phyloP scores from a whole-genome alignment of 352 stramenopile species.

The Globisporangium nagaii region DNA sequence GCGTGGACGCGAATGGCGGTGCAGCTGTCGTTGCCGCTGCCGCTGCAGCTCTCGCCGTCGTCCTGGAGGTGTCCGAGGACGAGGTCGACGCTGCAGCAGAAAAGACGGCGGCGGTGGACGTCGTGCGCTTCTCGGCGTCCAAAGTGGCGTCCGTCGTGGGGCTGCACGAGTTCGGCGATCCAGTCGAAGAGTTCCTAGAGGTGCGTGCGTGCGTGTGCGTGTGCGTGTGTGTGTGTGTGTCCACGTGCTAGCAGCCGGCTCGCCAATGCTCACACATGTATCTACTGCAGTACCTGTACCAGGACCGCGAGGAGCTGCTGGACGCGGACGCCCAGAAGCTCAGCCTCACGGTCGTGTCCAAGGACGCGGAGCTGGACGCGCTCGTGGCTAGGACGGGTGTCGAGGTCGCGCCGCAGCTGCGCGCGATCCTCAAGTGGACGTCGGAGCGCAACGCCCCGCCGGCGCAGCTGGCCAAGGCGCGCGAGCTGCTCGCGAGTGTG shows the following conservation, averaged over 20 bases:
- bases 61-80: neutral
- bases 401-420: conserved; percentile 28
- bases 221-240: neutral
- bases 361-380: conserved; percentile 48
- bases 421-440: conserved; percentile 46
- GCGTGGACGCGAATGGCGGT: too few species aligned
- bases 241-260: too few species aligned
- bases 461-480: conserved; percentile 20
- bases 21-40: neutral
- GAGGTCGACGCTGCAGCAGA: neutral
- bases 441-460: conserved; percentile 19
- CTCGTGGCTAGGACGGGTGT: conserved; percentile 48
- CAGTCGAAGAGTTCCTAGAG: conserved; percentile 41
- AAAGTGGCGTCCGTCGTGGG: conserved; percentile 64
- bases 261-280: too few species aligned
- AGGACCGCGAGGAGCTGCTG: conserved; percentile 52
- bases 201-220: conserved; percentile 4
- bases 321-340: conserved; percentile 35
- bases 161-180: conserved; percentile 67
- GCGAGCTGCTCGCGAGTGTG: conserved; percentile 31
- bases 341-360: conserved; percentile 41
- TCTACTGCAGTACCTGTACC: conserved; percentile 61
- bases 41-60: neutral
- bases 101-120: neutral
- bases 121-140: conserved; percentile 63